Evolutionary conservation across 768 basidiomycete genomes (phyloP), one percentile per base, ranked within the genome.

Genomic region (Phaeotremella skinneri): DNA sequence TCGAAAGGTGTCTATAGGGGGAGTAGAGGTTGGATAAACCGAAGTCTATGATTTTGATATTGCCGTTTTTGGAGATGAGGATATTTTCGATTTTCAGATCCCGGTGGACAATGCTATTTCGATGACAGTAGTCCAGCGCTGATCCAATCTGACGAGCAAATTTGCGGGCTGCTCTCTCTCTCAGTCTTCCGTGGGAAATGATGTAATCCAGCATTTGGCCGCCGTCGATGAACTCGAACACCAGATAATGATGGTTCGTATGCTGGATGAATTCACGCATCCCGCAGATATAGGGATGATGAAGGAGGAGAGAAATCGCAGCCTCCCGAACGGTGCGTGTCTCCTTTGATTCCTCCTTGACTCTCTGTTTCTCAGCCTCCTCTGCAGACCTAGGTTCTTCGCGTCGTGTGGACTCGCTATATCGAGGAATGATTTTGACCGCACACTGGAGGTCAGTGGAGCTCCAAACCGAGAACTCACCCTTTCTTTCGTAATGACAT

Each of bases 131-230:
- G 74, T 94, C 89, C 23, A 99, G 81, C 1, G 96, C 96, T 68
- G 88, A 90, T 32, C 90, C 93, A 62, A 99, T 98, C 78, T 99
- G 96, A 29, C 96, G 80, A 3, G 96, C 92, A 79, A 99, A 99
- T 81, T 97, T 98, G 67, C 96, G 82, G 21, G 96, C 96, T 39
- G 92, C 91, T 56, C 94, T 85, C 78, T 98, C 96, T 47, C 96
- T 83, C 58, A 98, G 83, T 31, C 96, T 83, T 17, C 96, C 96
- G 70, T 99, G 96, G 69, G 89, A 89, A 80, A 99, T 99, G 80
- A 99, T 98, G 77, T 94, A 99, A 83, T 99, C 96, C 66, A 99
- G 85, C 91, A 99, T 92, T 82, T 99, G 96, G 0, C 96, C 96
- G 30, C 96, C 96, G 68, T 92, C 94, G 78, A 98, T 90, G 77